A percentile compares a stretch with the other conserved stretches of the same genome.
Conservation (phyloP, 768 basidiomycete genomes). For the Suillus decipiens region DNA sequence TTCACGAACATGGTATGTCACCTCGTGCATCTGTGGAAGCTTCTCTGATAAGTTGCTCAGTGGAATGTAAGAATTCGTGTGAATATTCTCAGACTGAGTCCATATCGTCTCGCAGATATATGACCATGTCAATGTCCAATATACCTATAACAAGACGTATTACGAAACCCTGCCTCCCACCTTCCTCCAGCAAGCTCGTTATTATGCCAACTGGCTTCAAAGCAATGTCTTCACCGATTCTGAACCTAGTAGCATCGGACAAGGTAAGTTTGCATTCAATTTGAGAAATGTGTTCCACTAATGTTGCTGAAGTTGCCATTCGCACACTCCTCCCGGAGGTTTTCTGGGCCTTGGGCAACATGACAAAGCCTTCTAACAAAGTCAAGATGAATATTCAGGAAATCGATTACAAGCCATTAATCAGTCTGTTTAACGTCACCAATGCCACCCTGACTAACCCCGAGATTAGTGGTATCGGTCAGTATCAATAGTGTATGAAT, state of each 20-base stretch:
- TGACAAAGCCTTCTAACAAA: constrained; percentile 72
- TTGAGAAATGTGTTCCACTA: neutral
- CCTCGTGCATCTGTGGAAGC: neutral
- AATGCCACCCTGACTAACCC: constrained; percentile 61
- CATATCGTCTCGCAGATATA: constrained; percentile 49
- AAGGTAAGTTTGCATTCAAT: constrained; percentile 51
- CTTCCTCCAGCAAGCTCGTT: constrained; percentile 68
- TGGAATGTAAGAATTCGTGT: constrained; percentile 62
- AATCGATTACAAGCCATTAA: constrained; percentile 87
- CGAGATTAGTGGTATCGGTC: constrained; percentile 65
- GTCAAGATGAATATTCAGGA: constrained; percentile 76
- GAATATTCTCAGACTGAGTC: neutral
- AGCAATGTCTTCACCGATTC: constrained; percentile 67
- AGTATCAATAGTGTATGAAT: constrained; percentile 27
- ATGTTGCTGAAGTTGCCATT: constrained; percentile 61
- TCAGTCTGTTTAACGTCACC: constrained; percentile 80
- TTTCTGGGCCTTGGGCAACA: constrained; percentile 69
- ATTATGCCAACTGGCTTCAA: constrained; percentile 79
- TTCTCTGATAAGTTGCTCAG: constrained; percentile 37
- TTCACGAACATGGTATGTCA: constrained; percentile 67
- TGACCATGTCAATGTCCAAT: constrained; percentile 75
- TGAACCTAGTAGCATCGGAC: constrained; percentile 63
- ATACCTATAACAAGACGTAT: constrained; percentile 80
- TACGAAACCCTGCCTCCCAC: constrained; percentile 70
- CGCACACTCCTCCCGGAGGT: constrained; percentile 40